Conservation (phyloP, 257 asterid genomes). For the Marsdenia floribunda region DNA sequence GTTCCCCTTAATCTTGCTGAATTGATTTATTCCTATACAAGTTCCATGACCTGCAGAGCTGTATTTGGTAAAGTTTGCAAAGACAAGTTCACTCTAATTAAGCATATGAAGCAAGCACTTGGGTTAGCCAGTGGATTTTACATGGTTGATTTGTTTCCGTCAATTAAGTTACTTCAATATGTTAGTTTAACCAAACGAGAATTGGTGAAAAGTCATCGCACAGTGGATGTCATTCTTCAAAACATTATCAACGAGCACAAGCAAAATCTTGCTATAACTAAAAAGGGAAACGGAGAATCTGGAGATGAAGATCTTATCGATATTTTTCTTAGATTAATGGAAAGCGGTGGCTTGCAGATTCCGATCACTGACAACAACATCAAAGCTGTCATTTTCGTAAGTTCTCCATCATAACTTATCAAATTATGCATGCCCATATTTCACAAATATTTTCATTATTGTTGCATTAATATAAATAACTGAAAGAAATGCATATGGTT, state of each 20-base stretch:
- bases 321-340: not conserved
- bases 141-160: constrained; percentile 34
- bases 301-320: not conserved
- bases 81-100: constrained; percentile 11
- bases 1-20: not conserved
- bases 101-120: constrained; percentile 14
- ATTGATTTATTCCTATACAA: not conserved
- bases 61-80: constrained; percentile 9
- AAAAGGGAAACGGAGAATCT: not conserved
- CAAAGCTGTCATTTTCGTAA: constrained; percentile 35
- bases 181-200: constrained; percentile 12
- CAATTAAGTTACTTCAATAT: constrained; percentile 17
- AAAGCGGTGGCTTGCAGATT: constrained; percentile 7
- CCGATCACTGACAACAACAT: constrained; percentile 28
- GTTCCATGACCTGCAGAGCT: constrained; percentile 11
- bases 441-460: no score
- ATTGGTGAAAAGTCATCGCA: constrained; percentile 15
- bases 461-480: no score
- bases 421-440: no score
- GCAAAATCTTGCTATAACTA: constrained; percentile 11
- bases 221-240: constrained; percentile 25
- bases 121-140: constrained; percentile 21
- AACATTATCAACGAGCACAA: constrained; percentile 29
- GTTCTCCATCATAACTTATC: not conserved
- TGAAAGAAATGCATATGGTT: no score